Conservation (phyloP, 495 filamentous ascomycete species). For the Penicillium odoratum region DNA sequence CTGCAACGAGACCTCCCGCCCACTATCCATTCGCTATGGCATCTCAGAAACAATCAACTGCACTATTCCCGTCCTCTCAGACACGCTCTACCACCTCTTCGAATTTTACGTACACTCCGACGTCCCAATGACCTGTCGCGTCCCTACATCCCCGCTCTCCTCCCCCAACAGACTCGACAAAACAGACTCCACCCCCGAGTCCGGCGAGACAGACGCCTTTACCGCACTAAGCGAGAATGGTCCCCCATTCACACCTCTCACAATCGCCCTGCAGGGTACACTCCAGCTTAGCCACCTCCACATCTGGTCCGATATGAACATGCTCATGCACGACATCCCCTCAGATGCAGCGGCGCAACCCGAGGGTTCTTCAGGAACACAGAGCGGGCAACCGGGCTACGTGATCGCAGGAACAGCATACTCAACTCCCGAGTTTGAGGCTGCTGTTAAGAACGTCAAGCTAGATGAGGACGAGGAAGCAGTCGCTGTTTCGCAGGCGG, state of each 20-base stretch:
- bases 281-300: constrained; percentile 89
- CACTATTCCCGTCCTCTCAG: constrained; percentile 80
- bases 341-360: constrained; percentile 28
- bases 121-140: constrained; percentile 86
- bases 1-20: constrained; percentile 84
- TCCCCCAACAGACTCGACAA: constrained; percentile 7
- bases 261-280: constrained; percentile 85
- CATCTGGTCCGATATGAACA: constrained; percentile 84
- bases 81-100: constrained; percentile 93
- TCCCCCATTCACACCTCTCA: constrained; percentile 60
- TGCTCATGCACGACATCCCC: constrained; percentile 74
- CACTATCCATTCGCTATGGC: constrained; percentile 84
- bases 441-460: constrained; percentile 24
- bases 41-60: constrained; percentile 78
- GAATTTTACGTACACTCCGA: constrained; percentile 99
- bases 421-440: constrained; percentile 68
- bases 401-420: constrained; percentile 87
- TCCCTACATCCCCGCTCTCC: constrained; percentile 70
- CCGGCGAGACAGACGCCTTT: constrained; percentile 22
- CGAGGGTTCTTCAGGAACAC: constrained; percentile 10
- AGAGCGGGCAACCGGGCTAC: constrained; percentile 56
- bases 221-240: constrained; percentile 40
- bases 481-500: constrained; percentile 39
- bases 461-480: constrained; percentile 39
- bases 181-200: constrained; percentile 16